Base-by-base conservation (phyloP, 768 basidiomycete species). In the Tylopilus sp. region DNA sequence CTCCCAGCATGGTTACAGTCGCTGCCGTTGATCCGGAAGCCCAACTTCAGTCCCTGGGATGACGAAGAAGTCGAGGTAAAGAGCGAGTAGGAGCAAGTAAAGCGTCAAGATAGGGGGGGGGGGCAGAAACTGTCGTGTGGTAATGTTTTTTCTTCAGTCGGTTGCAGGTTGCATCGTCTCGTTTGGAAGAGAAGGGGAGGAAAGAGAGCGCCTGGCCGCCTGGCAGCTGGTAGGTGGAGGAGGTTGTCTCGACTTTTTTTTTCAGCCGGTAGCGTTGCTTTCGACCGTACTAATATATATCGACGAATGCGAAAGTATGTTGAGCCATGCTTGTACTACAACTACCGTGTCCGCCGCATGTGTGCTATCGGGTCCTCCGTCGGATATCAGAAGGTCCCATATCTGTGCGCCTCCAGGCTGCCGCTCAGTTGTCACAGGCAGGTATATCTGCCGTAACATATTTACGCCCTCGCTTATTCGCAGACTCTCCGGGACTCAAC, bases 11-110 rank as follows among this genome's bases (percentile, higher is more conserved):
- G 86, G 88, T 65, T 88, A 54, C 80, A 82, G 58, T 73, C 79
- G n/a, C 63, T 86, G 53, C 83, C 86, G 33, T 75, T 79, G 57
- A 74, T 80, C 56, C 76, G 80, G 53, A 88, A 87, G 71, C 73
- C 80, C 51, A 85, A 85, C 53, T 91, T 89, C 62, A 89, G 86
- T 60, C 88, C 88, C 28, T 90, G 87, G 87, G 88, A 85, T 43
- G 87, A 89, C 59, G 87, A 88, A 55, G 85, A 85, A 44, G 45
- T 42, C 18, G 60, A 57, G 43, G 38, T 36, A 15, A 64, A 57
- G 56, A 52, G 47, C 18, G 56, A 57, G 67, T 69, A 70, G 47
- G 39, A 40, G 49, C 17, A 26, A 30, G n/a, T 17, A 26, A 26
- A 6, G 22, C 20, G 36, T 15, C 12, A 5, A 42, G 33, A 39